These are phyloP conservation scores for Phytophthora sp. DNA, from an alignment of 352 stramenopile species.

Conservation along the genomic window DNA sequence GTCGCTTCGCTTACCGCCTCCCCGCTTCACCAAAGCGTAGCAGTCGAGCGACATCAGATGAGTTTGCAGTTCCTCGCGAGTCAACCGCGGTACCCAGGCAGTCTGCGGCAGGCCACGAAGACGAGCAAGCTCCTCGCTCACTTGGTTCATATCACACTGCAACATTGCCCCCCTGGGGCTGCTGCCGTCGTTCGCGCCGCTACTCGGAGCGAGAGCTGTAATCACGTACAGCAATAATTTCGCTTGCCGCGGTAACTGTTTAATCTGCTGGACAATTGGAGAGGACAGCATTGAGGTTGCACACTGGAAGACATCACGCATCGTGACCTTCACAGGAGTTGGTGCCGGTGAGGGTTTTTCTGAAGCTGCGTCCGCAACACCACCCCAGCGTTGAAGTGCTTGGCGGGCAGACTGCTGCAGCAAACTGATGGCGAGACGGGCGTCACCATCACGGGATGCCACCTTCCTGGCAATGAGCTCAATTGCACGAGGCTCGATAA, in stretches of 20 bases:
- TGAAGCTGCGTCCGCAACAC: not conserved
- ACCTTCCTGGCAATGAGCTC: constrained; percentile 76
- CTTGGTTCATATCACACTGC: constrained; percentile 46
- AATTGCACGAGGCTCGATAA: constrained; percentile 55
- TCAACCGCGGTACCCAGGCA: constrained; percentile 66
- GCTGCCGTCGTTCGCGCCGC: constrained; percentile 11
- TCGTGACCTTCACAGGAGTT: constrained; percentile 25
- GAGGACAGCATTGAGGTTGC: constrained; percentile 54
- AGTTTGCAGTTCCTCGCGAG: constrained; percentile 62
- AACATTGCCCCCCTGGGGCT: constrained; percentile 8
- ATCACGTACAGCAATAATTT: constrained; percentile 76
- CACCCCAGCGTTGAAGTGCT: constrained; percentile 30
- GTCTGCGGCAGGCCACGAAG: constrained; percentile 42
- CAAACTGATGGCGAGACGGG: constrained; percentile 61
- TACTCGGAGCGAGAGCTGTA: constrained; percentile 53
- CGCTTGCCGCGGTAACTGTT: constrained; percentile 63
- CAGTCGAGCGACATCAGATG: constrained; percentile 73
- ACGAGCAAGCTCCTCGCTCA: constrained; percentile 53
- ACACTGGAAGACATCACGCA: constrained; percentile 55
- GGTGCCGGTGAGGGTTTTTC: not conserved
- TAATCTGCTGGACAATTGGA: constrained; percentile 54
- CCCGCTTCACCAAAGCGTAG: constrained; percentile 66
- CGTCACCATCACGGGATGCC: constrained; percentile 69
- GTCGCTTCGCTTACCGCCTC: constrained; percentile 13
- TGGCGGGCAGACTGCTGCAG: constrained; percentile 63